These are phyloP conservation scores for Verticillium albo-atrum DNA, from an alignment of 2,329 filamentous ascomycete species.

Conservation along the genomic window DNA sequence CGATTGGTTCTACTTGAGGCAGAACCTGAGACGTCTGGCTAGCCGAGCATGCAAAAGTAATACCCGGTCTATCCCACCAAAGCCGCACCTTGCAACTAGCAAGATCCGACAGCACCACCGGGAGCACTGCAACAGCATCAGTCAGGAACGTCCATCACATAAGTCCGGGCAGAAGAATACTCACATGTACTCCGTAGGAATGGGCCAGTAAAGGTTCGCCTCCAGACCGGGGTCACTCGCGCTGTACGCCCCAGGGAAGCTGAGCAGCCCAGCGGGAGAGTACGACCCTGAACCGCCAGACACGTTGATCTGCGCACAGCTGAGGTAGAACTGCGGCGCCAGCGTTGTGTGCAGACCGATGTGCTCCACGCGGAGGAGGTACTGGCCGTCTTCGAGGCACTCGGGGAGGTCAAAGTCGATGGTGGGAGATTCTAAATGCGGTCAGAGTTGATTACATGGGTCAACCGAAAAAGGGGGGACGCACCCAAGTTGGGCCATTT, in stretches of 20 bases:
- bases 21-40: too few species aligned
- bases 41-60: too few species aligned
- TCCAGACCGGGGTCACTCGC: conserved; percentile 31
- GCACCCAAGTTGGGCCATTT: conserved; percentile 34
- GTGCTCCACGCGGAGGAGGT: conserved; percentile 37
- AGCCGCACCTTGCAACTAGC: not conserved
- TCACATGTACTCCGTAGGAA: conserved; percentile 30
- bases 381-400: conserved; percentile 36
- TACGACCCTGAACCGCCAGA: conserved; percentile 32
- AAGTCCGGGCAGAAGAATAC: not conserved
- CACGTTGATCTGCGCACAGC: conserved; percentile 28
- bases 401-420: conserved; percentile 35
- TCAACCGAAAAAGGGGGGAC: not conserved
- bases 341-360: conserved; percentile 37
- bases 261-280: conserved; percentile 26
- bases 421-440: not conserved
- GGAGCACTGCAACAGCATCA: not conserved
- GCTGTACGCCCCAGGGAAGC: conserved; percentile 34
- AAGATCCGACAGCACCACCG: not conserved
- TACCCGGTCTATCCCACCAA: too few species aligned
- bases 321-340: conserved; percentile 39
- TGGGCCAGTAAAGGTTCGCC: conserved; percentile 36
- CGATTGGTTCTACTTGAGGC: too few species aligned
- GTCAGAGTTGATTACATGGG: not conserved
- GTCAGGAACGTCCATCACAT: not conserved